phyloP scores from a whole-genome alignment of 257 asterid genomes.

The Leptodermis oblonga region DNA sequence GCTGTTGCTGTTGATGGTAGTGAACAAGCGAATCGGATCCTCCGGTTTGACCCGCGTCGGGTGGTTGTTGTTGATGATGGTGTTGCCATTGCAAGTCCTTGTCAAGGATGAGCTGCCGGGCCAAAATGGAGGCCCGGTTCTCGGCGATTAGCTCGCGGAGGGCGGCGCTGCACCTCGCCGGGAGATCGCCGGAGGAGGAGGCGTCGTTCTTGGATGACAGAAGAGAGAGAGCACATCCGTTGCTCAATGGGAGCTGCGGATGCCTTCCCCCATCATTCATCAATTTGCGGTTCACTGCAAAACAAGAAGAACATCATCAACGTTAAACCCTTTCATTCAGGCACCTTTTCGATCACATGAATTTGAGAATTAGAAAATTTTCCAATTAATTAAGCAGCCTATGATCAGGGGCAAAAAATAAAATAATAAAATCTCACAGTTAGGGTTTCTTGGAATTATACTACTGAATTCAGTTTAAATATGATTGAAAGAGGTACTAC shows the following conservation, averaged over 20 bases:
- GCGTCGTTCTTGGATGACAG: conserved; percentile 51
- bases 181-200: conserved; percentile 34
- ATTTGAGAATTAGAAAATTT: too few species aligned
- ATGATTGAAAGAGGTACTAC: background rate
- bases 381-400: too few species aligned
- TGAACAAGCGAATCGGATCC: background rate
- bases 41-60: conserved; percentile 14
- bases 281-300: conserved; percentile 14
- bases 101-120: conserved; percentile 28
- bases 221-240: conserved; percentile 76
- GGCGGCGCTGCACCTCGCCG: conserved; percentile 50
- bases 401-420: too few species aligned
- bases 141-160: conserved; percentile 61
- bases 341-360: background rate
- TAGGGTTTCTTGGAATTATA: too few species aligned
- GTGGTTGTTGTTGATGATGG: conserved; percentile 17
- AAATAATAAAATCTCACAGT: too few species aligned
- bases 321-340: too few species aligned
- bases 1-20: too few species aligned
- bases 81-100: conserved; percentile 11
- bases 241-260: conserved; percentile 14
- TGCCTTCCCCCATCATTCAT: conserved; percentile 18
- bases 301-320: too few species aligned
- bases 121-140: conserved; percentile 45
- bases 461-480: too few species aligned